A percentile compares a stretch with the other conserved stretches of the same genome.
Conservation (phyloP, 2,329 filamentous ascomycete genomes). For the Trichoderma sp. region DNA sequence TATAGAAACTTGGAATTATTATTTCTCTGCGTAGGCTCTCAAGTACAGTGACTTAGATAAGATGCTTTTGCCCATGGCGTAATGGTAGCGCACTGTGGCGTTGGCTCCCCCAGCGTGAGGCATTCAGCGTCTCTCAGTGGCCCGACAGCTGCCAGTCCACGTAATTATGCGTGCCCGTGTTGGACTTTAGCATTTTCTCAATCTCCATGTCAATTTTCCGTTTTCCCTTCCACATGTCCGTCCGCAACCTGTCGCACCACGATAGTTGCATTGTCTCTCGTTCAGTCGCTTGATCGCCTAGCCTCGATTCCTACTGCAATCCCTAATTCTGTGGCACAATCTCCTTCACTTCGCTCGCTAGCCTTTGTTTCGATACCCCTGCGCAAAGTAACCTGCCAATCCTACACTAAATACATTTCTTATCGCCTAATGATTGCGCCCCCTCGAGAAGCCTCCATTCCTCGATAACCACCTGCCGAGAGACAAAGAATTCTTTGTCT, state of each 20-base stretch:
- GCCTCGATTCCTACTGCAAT: not conserved
- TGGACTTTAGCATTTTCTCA: not conserved
- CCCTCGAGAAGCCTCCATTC: constrained; percentile 11
- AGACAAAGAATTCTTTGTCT: not conserved
- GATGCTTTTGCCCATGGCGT: not conserved
- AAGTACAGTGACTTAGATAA: not conserved
- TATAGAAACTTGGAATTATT: not conserved
- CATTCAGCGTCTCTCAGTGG: constrained; percentile 13
- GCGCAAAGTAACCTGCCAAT: not conserved
- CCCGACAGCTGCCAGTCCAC: not conserved
- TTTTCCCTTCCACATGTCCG: not conserved
- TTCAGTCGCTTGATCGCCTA: constrained; percentile 10
- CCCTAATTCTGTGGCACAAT: not conserved
- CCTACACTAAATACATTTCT: constrained; percentile 3
- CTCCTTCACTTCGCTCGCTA: constrained; percentile 15
- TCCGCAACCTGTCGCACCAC: not conserved
- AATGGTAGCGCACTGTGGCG: not conserved
- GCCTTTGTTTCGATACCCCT: not conserved
- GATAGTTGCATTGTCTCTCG: constrained; percentile 5
- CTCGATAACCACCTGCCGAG: not conserved
- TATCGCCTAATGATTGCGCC: constrained; percentile 9
- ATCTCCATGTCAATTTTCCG: not conserved
- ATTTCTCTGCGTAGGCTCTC: too few species aligned
- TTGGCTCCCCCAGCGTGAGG: not conserved
- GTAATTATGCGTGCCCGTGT: not conserved